Base-by-base conservation (phyloP, 805 yeast genomes). In the Kuraishia molischiana region DNA sequence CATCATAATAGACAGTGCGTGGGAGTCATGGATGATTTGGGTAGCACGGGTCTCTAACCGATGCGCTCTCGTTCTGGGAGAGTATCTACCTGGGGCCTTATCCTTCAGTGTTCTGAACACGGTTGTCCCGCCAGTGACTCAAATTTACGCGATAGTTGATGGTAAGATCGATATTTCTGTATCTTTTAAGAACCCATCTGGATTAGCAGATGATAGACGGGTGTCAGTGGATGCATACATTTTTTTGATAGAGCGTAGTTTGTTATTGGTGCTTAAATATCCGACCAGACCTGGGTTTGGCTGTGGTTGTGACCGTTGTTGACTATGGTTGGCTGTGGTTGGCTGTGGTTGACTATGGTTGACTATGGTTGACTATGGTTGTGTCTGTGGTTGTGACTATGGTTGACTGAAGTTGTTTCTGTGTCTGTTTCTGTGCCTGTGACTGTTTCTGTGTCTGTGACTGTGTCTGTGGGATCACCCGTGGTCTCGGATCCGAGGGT, bases 151-250 rank as follows among this genome's bases (percentile, higher is more conserved):
- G 72, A 66, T 66, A 54, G 63, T 50, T 57, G 68, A 61, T 63
- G 72, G 72, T 64, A 44, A 67, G 67, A 67, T 34, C 20, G 55
- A 65, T 13, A 29, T 15, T 26, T 8, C 39, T 57, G 63, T 49
- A 61, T 31, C 35, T 54, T 56, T 52, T 65, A 67, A 66, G 72
- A 67, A 65, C 72, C 58, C 64, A 69, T 66, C 70, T 66, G 72
- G 72, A 66, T 20, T 28, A 32, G 19, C 14, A 50, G 44, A 43
- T 66, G 72, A 67, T 61, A 66, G 71, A 65, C 68, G 65, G 69
- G 72, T 67, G 72, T 67, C 72, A 67, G 72, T 45, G 50, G 69
- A 52, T 58, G 49, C 69, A 56, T 33, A 67, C 53, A 67, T 59
- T 42, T n/a, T n/a, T n/a, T n/a, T n/a, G n/a, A n/a, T n/a, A n/a